Conservation (phyloP, 106 monocot species). For the Gastrodia elata region DNA sequence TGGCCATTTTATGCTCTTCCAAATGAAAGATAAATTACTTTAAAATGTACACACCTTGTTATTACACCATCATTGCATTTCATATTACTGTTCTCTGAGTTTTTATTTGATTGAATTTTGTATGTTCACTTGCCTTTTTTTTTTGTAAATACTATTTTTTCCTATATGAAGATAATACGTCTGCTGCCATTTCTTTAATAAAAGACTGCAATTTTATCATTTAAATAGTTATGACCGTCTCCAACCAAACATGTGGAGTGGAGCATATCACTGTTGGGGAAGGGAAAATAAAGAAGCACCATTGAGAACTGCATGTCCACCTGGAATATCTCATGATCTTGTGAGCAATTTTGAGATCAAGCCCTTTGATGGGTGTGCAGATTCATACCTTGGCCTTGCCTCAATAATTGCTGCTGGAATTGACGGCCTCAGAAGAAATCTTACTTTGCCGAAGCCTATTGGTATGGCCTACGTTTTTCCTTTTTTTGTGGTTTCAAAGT, state of each 20-base stretch:
- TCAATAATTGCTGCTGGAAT: conserved; percentile 80
- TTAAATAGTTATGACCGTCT: conserved; percentile 78
- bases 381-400: conserved; percentile 79
- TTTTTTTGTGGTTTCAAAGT: background rate
- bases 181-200: background rate
- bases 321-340: conserved; percentile 50
- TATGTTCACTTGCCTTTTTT: background rate
- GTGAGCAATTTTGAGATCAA: conserved; percentile 97
- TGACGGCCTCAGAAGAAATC: conserved; percentile 73
- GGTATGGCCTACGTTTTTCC: conserved; percentile 33
- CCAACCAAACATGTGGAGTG: conserved; percentile 97
- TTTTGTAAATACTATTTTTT: background rate
- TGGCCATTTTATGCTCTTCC: background rate
- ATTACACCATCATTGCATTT: background rate
- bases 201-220: background rate
- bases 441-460: conserved; percentile 62
- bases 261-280: conserved; percentile 95
- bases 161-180: background rate
- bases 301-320: conserved; percentile 79
- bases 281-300: conserved; percentile 95
- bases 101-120: background rate
- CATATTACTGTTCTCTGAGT: background rate
- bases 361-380: conserved; percentile 92
- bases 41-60: background rate
- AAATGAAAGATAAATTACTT: background rate